Evolutionary conservation across 305 asterid species (phyloP).

Genomic region (Fraxinus velutina): DNA sequence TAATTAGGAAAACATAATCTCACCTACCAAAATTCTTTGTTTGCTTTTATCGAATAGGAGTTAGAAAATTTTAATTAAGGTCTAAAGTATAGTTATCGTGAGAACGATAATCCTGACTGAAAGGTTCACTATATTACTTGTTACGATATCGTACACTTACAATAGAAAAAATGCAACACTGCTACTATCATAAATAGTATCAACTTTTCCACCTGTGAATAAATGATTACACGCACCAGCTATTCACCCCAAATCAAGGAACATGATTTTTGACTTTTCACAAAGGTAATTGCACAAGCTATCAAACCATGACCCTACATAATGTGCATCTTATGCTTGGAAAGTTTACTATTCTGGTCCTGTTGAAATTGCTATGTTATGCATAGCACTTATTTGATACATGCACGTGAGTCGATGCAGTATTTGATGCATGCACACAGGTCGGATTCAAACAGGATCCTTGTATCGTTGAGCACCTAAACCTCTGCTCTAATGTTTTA

Average conservation of each 20-base stretch:
- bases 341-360: not conserved
- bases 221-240: conserved; percentile 44
- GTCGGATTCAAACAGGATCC: not conserved
- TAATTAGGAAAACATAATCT: too few relatives aligned
- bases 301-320: conserved; percentile 16
- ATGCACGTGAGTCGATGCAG: not conserved
- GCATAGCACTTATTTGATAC: not conserved
- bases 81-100: too few relatives aligned
- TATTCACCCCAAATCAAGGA: conserved; percentile 21
- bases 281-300: conserved; percentile 27
- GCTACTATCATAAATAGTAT: conserved; percentile 18
- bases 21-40: too few relatives aligned
- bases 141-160: too few relatives aligned
- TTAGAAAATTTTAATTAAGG: too few relatives aligned
- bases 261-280: conserved; percentile 24
- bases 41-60: too few relatives aligned
- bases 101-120: too few relatives aligned
- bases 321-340: conserved; percentile 1
- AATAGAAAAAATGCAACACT: too few relatives aligned
- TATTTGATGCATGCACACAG: not conserved
- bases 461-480: not conserved
- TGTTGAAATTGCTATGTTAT: not conserved
- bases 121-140: too few relatives aligned
- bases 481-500: not conserved
- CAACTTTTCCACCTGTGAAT: conserved; percentile 26